phyloP scores from a whole-genome alignment of 2,329 filamentous ascomycete genomes.

The Orbilia quercus region DNA sequence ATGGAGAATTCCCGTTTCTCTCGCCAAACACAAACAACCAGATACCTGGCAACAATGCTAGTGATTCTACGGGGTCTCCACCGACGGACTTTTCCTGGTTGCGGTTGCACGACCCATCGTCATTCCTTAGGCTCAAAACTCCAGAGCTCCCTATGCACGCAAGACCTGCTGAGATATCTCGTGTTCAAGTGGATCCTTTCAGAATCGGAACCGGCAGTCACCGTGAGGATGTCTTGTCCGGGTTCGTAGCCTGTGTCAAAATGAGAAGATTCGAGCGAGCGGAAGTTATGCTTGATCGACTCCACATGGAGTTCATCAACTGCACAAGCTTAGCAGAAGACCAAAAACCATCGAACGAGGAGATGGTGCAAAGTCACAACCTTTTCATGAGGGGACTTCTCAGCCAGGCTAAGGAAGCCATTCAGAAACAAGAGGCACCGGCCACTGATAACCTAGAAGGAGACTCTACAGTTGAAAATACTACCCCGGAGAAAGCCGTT shows the following conservation, averaged over 20 bases:
- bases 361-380: slow-evolving; percentile 43
- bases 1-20: slow-evolving; percentile 35
- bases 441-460: background rate
- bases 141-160: slow-evolving; percentile 46
- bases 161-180: slow-evolving; percentile 33
- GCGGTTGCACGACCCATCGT: slow-evolving; percentile 41
- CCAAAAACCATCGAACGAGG: slow-evolving; percentile 9
- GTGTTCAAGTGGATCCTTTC: slow-evolving; percentile 37
- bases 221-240: slow-evolving; percentile 43
- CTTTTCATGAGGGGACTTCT: slow-evolving; percentile 43
- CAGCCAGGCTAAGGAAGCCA: slow-evolving; percentile 31
- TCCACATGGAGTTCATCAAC: slow-evolving; percentile 42
- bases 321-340: slow-evolving; percentile 30
- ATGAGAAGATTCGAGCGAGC: slow-evolving; percentile 46
- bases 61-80: slow-evolving; percentile 6
- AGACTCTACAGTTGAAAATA: background rate
- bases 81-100: slow-evolving; percentile 54
- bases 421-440: background rate
- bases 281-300: slow-evolving; percentile 47
- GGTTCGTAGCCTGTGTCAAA: slow-evolving; percentile 51
- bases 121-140: slow-evolving; percentile 44
- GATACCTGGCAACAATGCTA: background rate
- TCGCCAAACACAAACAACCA: slow-evolving; percentile 3
- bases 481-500: background rate
- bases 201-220: slow-evolving; percentile 45